Percentiles rank a stretch among this genome's conserved stretches.
phyloP scores from a whole-genome alignment of 176 grass and related monocot species.

The Tuctoria greenei region DNA sequence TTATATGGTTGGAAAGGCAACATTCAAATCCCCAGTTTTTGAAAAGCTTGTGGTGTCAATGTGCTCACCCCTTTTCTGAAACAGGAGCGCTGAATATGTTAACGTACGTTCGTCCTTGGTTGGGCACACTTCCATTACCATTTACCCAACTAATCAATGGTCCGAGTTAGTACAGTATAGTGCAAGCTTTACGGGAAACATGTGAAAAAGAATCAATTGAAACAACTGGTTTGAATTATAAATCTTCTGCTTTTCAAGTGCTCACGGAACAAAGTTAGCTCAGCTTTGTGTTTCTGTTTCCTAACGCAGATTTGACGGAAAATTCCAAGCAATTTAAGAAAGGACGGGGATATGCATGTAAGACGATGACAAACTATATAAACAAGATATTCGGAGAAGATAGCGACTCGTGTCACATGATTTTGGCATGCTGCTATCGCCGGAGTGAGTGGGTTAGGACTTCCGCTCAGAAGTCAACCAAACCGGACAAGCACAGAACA shows the following conservation, averaged over 20 bases:
- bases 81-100: neutral
- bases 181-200: neutral
- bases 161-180: neutral
- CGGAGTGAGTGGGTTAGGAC: neutral
- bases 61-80: neutral
- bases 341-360: neutral
- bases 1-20: neutral
- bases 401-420: slow-evolving; percentile 48
- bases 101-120: neutral
- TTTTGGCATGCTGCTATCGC: slow-evolving; percentile 35
- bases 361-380: neutral
- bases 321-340: neutral
- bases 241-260: neutral
- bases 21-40: neutral
- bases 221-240: neutral
- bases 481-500: neutral
- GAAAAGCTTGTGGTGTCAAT: neutral
- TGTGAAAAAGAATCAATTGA: neutral
- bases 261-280: slow-evolving; percentile 2
- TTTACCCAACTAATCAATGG: neutral
- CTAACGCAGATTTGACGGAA: neutral
- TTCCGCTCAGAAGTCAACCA: neutral
- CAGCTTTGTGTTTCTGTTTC: neutral
- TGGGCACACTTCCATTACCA: neutral
- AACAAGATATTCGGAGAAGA: slow-evolving; percentile 5